phyloP scores from a whole-genome alignment of 768 basidiomycete species.

The Leccinellum rugosiceps region DNA sequence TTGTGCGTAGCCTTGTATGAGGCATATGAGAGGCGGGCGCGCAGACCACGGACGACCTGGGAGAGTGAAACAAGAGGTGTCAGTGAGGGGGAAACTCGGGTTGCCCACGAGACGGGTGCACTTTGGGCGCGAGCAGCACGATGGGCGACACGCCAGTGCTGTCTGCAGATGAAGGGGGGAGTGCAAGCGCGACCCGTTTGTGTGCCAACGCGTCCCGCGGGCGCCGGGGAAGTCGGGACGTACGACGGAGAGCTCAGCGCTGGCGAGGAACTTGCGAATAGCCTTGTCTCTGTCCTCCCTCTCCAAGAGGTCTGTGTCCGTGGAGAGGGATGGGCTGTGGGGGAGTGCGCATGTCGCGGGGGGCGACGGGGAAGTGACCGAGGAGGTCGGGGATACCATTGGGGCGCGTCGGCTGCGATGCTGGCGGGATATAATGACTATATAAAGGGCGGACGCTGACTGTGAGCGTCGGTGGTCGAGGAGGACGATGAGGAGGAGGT shows the following conservation, averaged over 20 bases:
- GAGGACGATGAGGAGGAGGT: conserved; percentile 33
- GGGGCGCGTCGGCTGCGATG: conserved; percentile 26
- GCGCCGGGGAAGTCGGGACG: conserved; percentile 36
- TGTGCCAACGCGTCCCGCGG: conserved; percentile 47
- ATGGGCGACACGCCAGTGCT: conserved; percentile 2
- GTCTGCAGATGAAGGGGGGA: conserved; percentile 1
- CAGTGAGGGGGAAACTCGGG: conserved; percentile 14
- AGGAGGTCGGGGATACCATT: conserved; percentile 81
- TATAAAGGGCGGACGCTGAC: conserved; percentile 7
- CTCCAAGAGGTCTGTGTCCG: conserved; percentile 43
- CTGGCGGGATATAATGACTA: conserved; percentile 16
- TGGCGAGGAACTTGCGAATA: conserved; percentile 71
- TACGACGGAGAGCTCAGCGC: conserved; percentile 80
- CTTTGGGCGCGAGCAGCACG: conserved; percentile 1
- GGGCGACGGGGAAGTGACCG: conserved; percentile 80
- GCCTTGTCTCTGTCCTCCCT: conserved; percentile 63
- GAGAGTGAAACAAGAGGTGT: conserved; percentile 30
- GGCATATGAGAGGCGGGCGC: conserved; percentile 78
- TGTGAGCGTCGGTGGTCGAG: conserved; percentile 4
- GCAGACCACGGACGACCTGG: conserved; percentile 78
- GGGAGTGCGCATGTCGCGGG: conserved; percentile 60
- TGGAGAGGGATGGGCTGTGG: conserved; percentile 37
- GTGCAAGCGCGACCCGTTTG: conserved; percentile 22
- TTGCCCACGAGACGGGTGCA: conserved; percentile 7
- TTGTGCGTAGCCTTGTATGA: conserved; percentile 82